Conservation (phyloP, 768 basidiomycete species). For the Tremella mesenterica region DNA sequence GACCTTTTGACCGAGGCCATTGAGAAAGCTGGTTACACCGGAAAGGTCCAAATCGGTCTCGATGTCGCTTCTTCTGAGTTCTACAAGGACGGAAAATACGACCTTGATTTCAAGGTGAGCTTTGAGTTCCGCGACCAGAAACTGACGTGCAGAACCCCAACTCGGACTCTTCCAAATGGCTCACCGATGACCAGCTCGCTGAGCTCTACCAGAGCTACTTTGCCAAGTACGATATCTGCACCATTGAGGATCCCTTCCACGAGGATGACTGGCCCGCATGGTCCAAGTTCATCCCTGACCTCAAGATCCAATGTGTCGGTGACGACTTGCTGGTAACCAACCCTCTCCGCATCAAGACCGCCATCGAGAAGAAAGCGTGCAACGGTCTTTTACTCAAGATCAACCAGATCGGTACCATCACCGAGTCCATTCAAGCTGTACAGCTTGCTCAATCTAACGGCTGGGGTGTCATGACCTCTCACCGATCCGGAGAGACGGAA, state of each 20-base stretch:
- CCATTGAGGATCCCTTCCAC: constrained; percentile 80
- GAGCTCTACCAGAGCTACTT: constrained; percentile 78
- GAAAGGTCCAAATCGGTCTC: constrained; percentile 96
- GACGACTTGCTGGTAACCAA: constrained; percentile 99
- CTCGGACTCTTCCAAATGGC: constrained; percentile 94
- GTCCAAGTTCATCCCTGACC: constrained; percentile 68
- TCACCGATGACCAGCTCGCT: constrained; percentile 83
- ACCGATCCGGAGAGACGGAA: constrained; percentile 97
- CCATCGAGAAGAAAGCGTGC: constrained; percentile 99
- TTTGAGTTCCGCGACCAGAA: neutral
- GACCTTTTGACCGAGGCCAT: constrained; percentile 93
- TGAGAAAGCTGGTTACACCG: constrained; percentile 95
- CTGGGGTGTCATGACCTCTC: constrained; percentile 99
- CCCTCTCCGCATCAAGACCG: constrained; percentile 91
- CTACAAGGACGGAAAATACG: constrained; percentile 99
- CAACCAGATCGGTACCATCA: constrained; percentile 98
- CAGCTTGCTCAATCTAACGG: constrained; percentile 90
- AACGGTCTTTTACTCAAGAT: constrained; percentile 97
- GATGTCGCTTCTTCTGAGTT: constrained; percentile 99
- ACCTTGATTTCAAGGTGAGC: constrained; percentile 57
- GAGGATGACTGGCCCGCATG: constrained; percentile 99
- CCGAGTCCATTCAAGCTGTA: constrained; percentile 96
- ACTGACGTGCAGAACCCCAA: constrained; percentile 87
- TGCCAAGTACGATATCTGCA: constrained; percentile 80
- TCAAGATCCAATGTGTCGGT: constrained; percentile 43